Conservation (phyloP, 371 early-diverging fungal species). For the Rhizopus arrhizus region DNA sequence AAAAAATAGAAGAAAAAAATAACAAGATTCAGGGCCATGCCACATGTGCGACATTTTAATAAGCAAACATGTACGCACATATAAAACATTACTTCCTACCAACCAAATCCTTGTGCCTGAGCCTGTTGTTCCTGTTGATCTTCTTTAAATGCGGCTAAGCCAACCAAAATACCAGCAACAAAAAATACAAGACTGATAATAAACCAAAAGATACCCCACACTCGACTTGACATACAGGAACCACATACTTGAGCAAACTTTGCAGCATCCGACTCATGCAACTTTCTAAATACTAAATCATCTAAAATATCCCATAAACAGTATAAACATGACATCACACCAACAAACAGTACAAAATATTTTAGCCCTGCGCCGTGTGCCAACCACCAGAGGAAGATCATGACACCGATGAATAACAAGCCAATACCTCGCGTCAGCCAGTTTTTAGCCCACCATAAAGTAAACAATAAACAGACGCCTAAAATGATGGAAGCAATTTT, state of each 20-base stretch:
- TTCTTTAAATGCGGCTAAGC: constrained; percentile 78
- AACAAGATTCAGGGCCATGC: not conserved
- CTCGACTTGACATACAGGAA: constrained; percentile 76
- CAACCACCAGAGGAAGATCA: constrained; percentile 87
- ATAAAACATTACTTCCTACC: constrained; percentile 18
- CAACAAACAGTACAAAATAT: constrained; percentile 90
- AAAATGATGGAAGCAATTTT: constrained; percentile 83
- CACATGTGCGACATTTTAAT: constrained; percentile 1
- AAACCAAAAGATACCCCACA: constrained; percentile 92
- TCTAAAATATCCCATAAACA: constrained; percentile 94
- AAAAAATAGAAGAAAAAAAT: not conserved
- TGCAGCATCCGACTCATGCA: constrained; percentile 91
- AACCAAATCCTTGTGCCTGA: constrained; percentile 39
- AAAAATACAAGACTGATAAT: constrained; percentile 81
- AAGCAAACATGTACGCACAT: not conserved
- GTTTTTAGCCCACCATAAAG: constrained; percentile 85
- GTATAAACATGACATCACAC: constrained; percentile 90
- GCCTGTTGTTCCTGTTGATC: constrained; percentile 35
- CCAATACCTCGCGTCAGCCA: constrained; percentile 86
- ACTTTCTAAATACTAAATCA: constrained; percentile 86
- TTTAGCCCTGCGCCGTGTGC: constrained; percentile 71
- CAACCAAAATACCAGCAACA: constrained; percentile 75
- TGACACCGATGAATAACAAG: constrained; percentile 78
- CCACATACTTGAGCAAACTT: constrained; percentile 84
- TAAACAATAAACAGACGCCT: constrained; percentile 74